A percentile compares a stretch with the other conserved stretches of the same genome.
These are phyloP conservation scores for Aphanomyces invadans DNA, from an alignment of 352 stramenopile species.

Conservation along the genomic window DNA sequence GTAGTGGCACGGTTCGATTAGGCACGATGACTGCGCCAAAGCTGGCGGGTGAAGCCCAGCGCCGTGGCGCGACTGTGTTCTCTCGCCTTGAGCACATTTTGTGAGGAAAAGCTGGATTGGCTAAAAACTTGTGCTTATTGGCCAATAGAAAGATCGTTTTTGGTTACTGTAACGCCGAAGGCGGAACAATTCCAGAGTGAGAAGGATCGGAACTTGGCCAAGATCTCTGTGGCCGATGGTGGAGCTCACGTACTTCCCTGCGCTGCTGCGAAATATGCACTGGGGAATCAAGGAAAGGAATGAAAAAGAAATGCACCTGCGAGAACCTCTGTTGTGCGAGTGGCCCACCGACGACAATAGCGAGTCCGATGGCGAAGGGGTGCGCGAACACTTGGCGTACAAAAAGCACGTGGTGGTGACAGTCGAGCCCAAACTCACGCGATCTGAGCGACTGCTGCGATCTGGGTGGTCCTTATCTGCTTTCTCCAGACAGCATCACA, in stretches of 20 bases:
- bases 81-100: too few relatives aligned
- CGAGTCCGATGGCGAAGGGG: conserved; percentile 6
- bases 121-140: neutral
- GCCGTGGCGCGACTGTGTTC: too few relatives aligned
- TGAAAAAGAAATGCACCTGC: conserved; percentile 11
- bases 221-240: neutral
- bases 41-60: too few relatives aligned
- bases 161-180: conserved; percentile 4
- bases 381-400: conserved; percentile 1
- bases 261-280: conserved; percentile 6
- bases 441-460: conserved; percentile 17
- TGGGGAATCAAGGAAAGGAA: neutral
- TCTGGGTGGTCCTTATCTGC: neutral
- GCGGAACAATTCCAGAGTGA: neutral
- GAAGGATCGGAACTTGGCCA: neutral
- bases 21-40: too few relatives aligned
- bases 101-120: neutral
- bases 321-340: neutral
- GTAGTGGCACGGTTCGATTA: too few relatives aligned
- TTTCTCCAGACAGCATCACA: neutral
- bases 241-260: conserved; percentile 8
- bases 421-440: conserved; percentile 30
- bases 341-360: conserved; percentile 22
- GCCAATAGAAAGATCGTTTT: neutral
- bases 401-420: conserved; percentile 25